phyloP scores from a whole-genome alignment of 192 early-diverging fungal genomes.

The Entomortierella beljakovae region DNA sequence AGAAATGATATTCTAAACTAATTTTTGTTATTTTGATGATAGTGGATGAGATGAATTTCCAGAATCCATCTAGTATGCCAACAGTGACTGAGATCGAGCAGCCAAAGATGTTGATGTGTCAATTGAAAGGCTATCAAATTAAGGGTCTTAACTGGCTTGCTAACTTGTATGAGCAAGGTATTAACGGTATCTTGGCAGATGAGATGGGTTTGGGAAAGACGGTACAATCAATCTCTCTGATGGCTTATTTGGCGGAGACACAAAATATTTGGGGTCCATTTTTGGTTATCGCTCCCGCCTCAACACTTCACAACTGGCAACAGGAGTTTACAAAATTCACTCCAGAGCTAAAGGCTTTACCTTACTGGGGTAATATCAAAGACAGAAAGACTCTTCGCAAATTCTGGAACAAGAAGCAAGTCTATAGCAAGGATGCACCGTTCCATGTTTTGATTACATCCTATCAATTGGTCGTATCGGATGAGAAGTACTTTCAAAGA shows the following conservation, averaged over 20 bases:
- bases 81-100: constrained; percentile 79
- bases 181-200: constrained; percentile 92
- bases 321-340: constrained; percentile 87
- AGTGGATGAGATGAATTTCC: constrained; percentile 89
- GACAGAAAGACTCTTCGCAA: constrained; percentile 87
- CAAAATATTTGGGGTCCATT: constrained; percentile 94
- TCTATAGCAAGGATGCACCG: constrained; percentile 77
- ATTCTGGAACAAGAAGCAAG: constrained; percentile 82
- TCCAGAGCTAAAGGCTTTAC: constrained; percentile 81
- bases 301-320: constrained; percentile 94
- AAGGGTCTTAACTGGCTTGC: constrained; percentile 90
- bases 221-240: constrained; percentile 89
- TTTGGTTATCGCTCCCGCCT: constrained; percentile 89
- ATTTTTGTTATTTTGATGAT: constrained; percentile 5
- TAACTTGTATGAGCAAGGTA: constrained; percentile 87
- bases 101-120: constrained; percentile 88
- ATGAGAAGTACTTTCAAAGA: constrained; percentile 82
- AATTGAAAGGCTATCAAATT: constrained; percentile 84
- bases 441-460: constrained; percentile 93
- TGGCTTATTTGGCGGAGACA: constrained; percentile 87
- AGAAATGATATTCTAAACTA: not conserved
- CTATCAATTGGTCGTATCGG: constrained; percentile 87
- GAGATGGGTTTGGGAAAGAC: constrained; percentile 93
- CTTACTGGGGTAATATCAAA: constrained; percentile 89
- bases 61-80: constrained; percentile 81